Base-by-base conservation (phyloP, 306 rosid genomes). In the Spatholobus suberectus region DNA sequence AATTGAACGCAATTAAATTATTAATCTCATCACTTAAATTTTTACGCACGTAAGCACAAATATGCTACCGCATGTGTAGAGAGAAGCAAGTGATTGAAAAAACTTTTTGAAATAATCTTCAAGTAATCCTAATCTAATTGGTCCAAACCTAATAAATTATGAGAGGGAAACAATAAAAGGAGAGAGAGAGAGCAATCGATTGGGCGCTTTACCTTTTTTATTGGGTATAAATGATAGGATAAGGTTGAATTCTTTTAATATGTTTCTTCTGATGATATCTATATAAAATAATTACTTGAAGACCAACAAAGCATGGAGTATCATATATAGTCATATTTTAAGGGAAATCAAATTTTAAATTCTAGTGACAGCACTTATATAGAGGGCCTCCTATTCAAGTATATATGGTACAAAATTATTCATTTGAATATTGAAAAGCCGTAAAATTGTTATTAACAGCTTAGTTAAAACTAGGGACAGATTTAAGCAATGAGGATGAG, bases 11-110 rank as follows among this genome's bases (percentile, higher is more conserved):
- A n/a, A n/a, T n/a, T n/a, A n/a, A 57, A 71, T 43, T 38, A 70
- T 70, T 55, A 35, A 14, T 80, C 34, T n/a, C n/a, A n/a, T n/a
- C n/a, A n/a, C n/a, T n/a, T n/a, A n/a, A n/a, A 15, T 5, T 47
- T 5, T 65, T 23, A 52, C 43, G 8, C 6, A 49, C 32, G 1
- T 49, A 5, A 4, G 26, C 49, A 77, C 73, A 77, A 38, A 77
- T 77, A 49, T 49, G 51, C 61, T 34, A 47, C 65, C 20, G 17
- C 51, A 67, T 67, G 67, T 8, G 41, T 35, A 67, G 68, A 67
- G 40, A 57, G 12, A 67, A 41, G 13, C n/a, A 43, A 24, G 76
- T 70, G 37, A 74, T 29, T 20, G 17, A n/a, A 49, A 51, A 65
- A 12, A 35, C 47, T 10, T 57, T 1, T 23, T 10, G 62, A 55